phyloP scores from a whole-genome alignment of 768 basidiomycete genomes.

The Kondoa subrosea region DNA sequence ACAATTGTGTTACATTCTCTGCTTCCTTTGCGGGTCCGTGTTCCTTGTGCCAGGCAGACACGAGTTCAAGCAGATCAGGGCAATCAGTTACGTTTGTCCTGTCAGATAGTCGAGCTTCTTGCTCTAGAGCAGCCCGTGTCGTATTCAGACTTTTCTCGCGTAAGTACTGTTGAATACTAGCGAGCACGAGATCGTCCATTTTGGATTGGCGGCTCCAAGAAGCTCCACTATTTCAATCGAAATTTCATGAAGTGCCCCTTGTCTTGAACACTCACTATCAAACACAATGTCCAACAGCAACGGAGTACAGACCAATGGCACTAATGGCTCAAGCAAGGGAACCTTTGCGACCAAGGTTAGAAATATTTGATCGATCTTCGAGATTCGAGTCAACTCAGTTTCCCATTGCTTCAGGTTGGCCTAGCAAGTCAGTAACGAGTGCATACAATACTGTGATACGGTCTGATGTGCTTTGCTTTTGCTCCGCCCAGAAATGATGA shows the following conservation, averaged over 20 bases:
- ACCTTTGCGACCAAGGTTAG: slow-evolving; percentile 41
- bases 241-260: too few relatives aligned
- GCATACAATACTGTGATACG: too few relatives aligned
- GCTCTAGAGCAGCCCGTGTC: too few relatives aligned
- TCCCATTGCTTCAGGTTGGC: slow-evolving; percentile 6
- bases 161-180: too few relatives aligned
- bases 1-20: not conserved
- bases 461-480: too few relatives aligned
- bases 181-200: too few relatives aligned
- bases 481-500: too few relatives aligned
- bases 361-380: slow-evolving; percentile 11
- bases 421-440: slow-evolving; percentile 51
- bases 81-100: not conserved
- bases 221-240: too few relatives aligned
- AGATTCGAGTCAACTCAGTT: slow-evolving; percentile 16
- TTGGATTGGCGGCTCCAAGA: too few relatives aligned
- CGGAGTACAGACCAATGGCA: slow-evolving; percentile 13
- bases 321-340: slow-evolving; percentile 39
- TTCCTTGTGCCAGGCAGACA: not conserved
- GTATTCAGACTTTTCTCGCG: too few relatives aligned
- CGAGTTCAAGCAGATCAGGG: not conserved
- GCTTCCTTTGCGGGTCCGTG: not conserved
- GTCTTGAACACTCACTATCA: not conserved
- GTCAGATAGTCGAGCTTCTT: not conserved
- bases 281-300: not conserved